phyloP scores from a whole-genome alignment of 371 early-diverging fungal genomes.

The Actinomortierella wolfii region DNA sequence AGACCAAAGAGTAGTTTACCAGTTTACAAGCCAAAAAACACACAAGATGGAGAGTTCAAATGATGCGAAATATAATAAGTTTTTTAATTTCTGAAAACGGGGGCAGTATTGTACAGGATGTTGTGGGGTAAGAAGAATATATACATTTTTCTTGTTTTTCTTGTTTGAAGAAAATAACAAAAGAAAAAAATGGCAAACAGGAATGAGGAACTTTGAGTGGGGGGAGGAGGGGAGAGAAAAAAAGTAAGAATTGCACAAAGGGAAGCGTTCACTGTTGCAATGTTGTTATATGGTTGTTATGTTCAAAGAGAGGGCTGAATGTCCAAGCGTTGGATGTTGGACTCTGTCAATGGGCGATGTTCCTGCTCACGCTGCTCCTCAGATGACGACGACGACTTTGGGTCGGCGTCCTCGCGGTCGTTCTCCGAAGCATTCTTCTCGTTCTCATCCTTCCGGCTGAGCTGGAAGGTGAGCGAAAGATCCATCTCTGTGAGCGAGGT shows the following conservation, averaged over 20 bases:
- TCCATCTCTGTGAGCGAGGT: constrained; percentile 19
- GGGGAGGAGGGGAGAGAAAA: too few species aligned
- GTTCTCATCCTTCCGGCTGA: too few species aligned
- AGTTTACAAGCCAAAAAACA: background rate
- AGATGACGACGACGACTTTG: background rate
- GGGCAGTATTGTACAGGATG: background rate
- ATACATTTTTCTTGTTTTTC: background rate
- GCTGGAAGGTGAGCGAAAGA: too few species aligned
- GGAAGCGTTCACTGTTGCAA: too few species aligned
- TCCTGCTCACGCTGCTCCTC: too few species aligned
- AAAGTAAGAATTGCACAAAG: too few species aligned
- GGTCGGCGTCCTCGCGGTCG: background rate
- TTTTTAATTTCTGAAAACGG: background rate
- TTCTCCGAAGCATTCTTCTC: too few species aligned
- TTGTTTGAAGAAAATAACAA: background rate
- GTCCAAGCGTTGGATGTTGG: background rate
- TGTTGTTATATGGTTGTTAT: background rate
- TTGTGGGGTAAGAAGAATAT: background rate
- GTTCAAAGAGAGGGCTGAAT: background rate
- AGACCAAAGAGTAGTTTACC: background rate
- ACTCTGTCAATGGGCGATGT: too few species aligned
- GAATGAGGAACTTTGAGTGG: background rate
- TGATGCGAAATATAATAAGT: too few species aligned
- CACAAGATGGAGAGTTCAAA: too few species aligned
- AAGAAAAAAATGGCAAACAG: background rate